Percentiles rank a stretch among this genome's conserved stretches.
These are phyloP conservation scores for Chalciporus piperatoides DNA, from an alignment of 1,284 basidiomycete species.

Conservation along the genomic window DNA sequence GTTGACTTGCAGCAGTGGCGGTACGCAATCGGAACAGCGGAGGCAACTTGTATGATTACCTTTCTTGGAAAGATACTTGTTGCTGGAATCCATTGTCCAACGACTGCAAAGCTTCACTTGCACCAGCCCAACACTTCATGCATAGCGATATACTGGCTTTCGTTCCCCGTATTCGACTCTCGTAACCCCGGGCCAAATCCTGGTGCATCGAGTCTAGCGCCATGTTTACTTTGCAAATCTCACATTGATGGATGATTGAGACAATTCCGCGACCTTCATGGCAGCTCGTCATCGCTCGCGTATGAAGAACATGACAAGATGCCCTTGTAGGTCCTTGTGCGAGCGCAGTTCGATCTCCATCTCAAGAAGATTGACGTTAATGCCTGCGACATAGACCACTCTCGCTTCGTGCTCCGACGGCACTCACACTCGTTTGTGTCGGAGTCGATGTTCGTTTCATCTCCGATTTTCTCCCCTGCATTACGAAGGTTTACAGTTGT, in stretches of 20 bases:
- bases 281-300: background rate
- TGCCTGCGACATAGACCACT: background rate
- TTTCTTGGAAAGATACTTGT: constrained; percentile 18
- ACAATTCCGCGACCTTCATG: background rate
- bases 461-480: constrained; percentile 22
- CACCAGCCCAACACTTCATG: background rate
- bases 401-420: constrained; percentile 3
- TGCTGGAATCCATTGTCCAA: background rate
- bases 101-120: no score
- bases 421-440: constrained; percentile 7
- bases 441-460: constrained; percentile 30
- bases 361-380: constrained; percentile 1
- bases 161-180: background rate
- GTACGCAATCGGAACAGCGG: background rate
- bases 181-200: background rate
- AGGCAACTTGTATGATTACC: constrained; percentile 19
- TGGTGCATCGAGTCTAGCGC: background rate
- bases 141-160: background rate
- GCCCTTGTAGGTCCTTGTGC: background rate
- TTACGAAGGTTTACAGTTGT: constrained; percentile 24
- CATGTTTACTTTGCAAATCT: background rate
- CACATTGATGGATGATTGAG: background rate
- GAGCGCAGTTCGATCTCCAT: background rate
- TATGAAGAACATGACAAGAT: background rate
- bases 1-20: constrained; percentile 8